Evolutionary conservation across 2,329 filamentous ascomycete genomes (phyloP), one percentile per base, ranked within the genome.

Genomic region (Purpureocillium lavendulum): DNA sequence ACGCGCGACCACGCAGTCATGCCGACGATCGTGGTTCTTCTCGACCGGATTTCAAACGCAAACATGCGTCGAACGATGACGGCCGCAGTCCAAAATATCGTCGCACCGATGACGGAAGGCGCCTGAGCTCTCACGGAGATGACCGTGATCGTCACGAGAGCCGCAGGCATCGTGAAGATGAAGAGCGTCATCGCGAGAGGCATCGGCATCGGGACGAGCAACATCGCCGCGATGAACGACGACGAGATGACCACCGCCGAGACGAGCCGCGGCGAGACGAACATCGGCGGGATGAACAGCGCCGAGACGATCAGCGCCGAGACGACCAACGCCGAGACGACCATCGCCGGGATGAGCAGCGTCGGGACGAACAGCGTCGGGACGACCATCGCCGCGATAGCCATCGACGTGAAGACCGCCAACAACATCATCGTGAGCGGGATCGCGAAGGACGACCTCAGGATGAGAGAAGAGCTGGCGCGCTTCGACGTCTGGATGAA

Each of bases 31-130:
- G 69, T 30, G 65, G 65, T 24, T 67, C 68, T 4, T 69, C 70
- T 1, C 62, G 72, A 17, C 67, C 70, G 2, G 76, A 80, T 30
- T 60, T 67, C 38, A 82, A 82, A 60, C 70, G 78, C 37, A 82
- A 81, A 55, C 74, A 80, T 44, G 72, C 69, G 7, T 61, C 61
- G n/a, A 58, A 65, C 28, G 65, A 68, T n/a, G 64, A 66, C 34
- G 59, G 54, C 15, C 62, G 62, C 26, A 64, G 59, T 30, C 59
- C 62, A n/a, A 69, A 69, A 50, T 58, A 65, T 37, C 62, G 65
- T 10, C 61, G 66, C 14, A 40, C 53, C 4, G 65, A 69, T 14
- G 65, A 69, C 10, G 47, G 51, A 14, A 62, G 65, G 13, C 64
- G 64, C 13, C 47, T 53, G 10, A 60, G 57, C 45, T 61, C 60